A percentile compares a stretch with the other conserved stretches of the same genome.
These are phyloP conservation scores for Wickerhamiella sergipiensis DNA, from an alignment of 805 yeast species.

Conservation along the genomic window DNA sequence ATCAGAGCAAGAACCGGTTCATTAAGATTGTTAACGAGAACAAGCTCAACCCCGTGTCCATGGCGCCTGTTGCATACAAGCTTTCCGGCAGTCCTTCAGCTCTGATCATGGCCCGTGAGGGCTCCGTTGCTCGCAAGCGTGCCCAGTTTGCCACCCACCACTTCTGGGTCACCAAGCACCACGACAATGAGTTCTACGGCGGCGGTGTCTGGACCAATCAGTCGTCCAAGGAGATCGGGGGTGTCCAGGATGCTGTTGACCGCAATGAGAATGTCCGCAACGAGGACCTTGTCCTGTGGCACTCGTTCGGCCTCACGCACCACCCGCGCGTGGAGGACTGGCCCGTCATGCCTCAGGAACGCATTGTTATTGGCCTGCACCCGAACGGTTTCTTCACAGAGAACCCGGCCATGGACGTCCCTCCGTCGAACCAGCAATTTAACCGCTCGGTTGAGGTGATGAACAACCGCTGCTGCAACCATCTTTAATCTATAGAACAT, in stretches of 20 bases:
- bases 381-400: conserved; percentile 66
- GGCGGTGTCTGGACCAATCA: conserved; percentile 85
- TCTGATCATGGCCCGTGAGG: conserved; percentile 53
- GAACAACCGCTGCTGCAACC: conserved; percentile 16
- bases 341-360: conserved; percentile 83
- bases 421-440: conserved; percentile 50
- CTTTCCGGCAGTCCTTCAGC: conserved; percentile 61
- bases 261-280: conserved; percentile 48
- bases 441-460: conserved; percentile 41
- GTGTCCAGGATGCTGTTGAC: conserved; percentile 17
- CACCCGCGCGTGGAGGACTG: conserved; percentile 73
- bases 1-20: conserved; percentile 62
- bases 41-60: conserved; percentile 52
- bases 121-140: conserved; percentile 53
- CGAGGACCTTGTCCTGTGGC: conserved; percentile 67
- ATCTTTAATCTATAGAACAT: not conserved
- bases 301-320: conserved; percentile 69
- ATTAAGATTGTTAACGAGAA: conserved; percentile 65
- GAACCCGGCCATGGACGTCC: conserved; percentile 70
- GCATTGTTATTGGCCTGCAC: conserved; percentile 46
- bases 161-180: conserved; percentile 68
- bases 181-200: conserved; percentile 57
- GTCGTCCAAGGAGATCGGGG: conserved; percentile 48
- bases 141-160: conserved; percentile 66
- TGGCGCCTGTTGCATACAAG: conserved; percentile 66